Evolutionary conservation across 2,329 filamentous ascomycete species (phyloP).

Genomic region (Pochonia chlamydosporia): DNA sequence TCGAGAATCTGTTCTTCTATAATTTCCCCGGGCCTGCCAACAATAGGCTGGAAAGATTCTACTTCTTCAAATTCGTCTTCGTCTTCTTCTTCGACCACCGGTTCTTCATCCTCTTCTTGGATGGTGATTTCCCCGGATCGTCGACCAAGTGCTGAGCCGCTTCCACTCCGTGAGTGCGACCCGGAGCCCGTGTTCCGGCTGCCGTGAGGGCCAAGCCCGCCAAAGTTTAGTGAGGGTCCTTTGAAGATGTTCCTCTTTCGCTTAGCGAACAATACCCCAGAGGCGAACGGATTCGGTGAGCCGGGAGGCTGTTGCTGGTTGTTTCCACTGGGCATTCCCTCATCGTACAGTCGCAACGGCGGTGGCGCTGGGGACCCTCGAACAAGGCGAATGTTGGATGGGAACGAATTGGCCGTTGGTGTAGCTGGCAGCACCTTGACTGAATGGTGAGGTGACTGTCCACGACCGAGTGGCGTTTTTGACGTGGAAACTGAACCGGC

Average conservation of each 20-base stretch:
- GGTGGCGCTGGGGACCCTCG: conserved; percentile 50
- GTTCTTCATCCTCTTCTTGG: conserved; percentile 57
- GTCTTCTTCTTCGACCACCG: conserved; percentile 33
- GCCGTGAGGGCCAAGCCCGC: conserved; percentile 28
- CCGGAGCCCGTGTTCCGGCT: conserved; percentile 32
- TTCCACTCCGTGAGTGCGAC: conserved; percentile 52
- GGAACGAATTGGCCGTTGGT: conserved; percentile 69
- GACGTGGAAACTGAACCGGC: conserved; percentile 67
- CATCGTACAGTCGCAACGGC: conserved; percentile 49
- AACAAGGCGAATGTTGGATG: conserved; percentile 79
- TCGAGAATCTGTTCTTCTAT: conserved; percentile 43
- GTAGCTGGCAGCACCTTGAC: conserved; percentile 95
- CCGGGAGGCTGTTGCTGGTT: conserved; percentile 33
- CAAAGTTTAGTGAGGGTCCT: conserved; percentile 62
- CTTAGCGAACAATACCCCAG: conserved; percentile 71
- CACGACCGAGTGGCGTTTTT: conserved; percentile 56
- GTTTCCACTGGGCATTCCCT: conserved; percentile 45
- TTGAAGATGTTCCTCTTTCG: conserved; percentile 79
- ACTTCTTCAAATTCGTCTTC: conserved; percentile 50
- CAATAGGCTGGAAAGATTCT: conserved; percentile 51
- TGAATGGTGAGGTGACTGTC: conserved; percentile 77
- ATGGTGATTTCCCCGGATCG: conserved; percentile 70
- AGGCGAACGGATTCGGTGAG: conserved; percentile 53
- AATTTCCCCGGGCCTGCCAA: conserved; percentile 35
- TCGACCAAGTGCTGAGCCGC: conserved; percentile 57